Evolutionary conservation across 108 stramenopile species (phyloP), one percentile per base, ranked within the genome.

Genomic region (Epithemia pelagica): DNA sequence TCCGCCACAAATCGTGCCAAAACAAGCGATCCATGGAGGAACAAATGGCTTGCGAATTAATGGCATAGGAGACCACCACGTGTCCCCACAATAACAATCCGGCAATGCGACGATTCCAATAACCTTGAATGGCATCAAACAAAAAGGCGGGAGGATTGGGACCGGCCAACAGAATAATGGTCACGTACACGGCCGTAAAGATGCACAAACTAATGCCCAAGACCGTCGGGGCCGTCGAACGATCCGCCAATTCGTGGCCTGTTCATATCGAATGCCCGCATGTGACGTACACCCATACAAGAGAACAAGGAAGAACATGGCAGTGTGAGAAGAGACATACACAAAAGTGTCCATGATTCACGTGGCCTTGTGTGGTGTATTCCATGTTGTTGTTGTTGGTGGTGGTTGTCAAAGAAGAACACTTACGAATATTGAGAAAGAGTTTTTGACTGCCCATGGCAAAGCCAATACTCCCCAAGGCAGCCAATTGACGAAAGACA

Each of bases 21-120:
- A 76, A 77, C 15, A 78, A 30, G 30, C 85, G 79, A 64, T 90
- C 88, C 61, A 87, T 65, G 5, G 81, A 82, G n/a, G 79, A 63
- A 67, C 85, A 86, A 61, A 90, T 76, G 20, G 85, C 89, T 61
- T 90, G 85, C 24, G 77, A 79, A 64, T 90, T 90, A 58, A 90
- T 90, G 26, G 89, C 85, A 61, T 83, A 90, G 19, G 79, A 81
- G 1, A 90, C 89, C 7, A 80, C 83, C 0, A 90, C 84, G 72
- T 90, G 89, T 29, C 78, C 33, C 79, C 83, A 87, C 23, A 90
- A 71, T n/a, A 87, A 64, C 22, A 81, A 76, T 0, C 85, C 89
- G 3, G 78, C 89, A 2, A 85, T 23, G 19, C 82, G 77, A 28
- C 84, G 74, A 32, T 66, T 67, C 60, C 54, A 28, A 15, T 60